Base-by-base conservation (phyloP, 805 yeast species). In the Wickerhamomyces chaumierensis region DNA sequence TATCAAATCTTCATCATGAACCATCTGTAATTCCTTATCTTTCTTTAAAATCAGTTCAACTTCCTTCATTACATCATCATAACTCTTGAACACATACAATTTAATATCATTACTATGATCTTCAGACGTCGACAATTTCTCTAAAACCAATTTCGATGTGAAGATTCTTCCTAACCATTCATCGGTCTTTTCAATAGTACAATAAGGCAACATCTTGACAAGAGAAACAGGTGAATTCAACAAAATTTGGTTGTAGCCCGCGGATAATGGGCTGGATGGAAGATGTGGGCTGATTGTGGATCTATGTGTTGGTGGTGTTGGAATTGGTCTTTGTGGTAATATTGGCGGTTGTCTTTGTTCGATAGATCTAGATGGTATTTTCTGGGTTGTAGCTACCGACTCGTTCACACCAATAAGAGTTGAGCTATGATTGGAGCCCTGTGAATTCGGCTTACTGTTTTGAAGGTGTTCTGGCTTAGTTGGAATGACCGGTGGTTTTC, bases 131-230 rank as follows among this genome's bases (percentile, higher is more conserved):
- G 23, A 47, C 14, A 42, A 40, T 21, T 48, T 47, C 20, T 42
- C 39, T 12, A 53, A 39, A 3, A 52, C 31, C n/a, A 51, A 37
- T 12, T 46, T 21, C 5, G 55, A 45, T 0, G 56, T 49, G n/a
- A 57, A 44, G 2, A 75, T 62, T 34, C 85, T 63, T 25, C 60
- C 59, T 39, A 66, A 68, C 88, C 88, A 80, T 16, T 61, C 47
- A 17, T 73, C 78, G 18, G 67, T 66, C 34, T 63, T 68, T 41
- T 67, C 73, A 45, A 76, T 83, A 14, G 61, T 52, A 17, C 23
- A 21, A 9, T 44, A 52, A 3, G 49, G 40, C 16, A 39, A 34
- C 5, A 44, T 32, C 16, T 34, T 41, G 41, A 41, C 37, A 4
- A 41, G 8, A 4, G 12, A 33, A 14, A 36, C 35, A 6, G 36